These are phyloP conservation scores for Phylloporus scabripes DNA, from an alignment of 768 basidiomycete species.

Conservation along the genomic window DNA sequence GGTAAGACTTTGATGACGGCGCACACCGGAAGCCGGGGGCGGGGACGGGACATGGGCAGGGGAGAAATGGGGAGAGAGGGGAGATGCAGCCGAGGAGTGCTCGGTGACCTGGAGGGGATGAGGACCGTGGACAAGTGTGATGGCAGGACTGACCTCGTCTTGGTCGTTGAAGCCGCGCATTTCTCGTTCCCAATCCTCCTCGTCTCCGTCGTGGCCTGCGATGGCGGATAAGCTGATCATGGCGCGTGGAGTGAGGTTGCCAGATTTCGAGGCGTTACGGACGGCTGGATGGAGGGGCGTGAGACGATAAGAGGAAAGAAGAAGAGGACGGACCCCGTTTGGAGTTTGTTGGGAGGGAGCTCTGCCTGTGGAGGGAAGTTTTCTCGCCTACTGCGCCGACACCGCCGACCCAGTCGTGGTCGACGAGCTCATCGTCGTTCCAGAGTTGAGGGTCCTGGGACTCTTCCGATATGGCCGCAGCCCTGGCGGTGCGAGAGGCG, in stretches of 20 bases:
- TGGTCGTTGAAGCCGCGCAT: conserved; percentile 53
- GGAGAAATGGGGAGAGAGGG: conserved; percentile 59
- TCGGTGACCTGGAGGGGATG: conserved; percentile 41
- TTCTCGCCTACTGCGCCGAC: conserved; percentile 84
- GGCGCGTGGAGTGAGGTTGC: conserved; percentile 62
- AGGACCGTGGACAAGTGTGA: conserved; percentile 7
- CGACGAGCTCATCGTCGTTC: conserved; percentile 75
- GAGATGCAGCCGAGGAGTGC: conserved; percentile 40
- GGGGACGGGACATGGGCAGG: conserved; percentile 56
- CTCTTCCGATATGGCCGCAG: conserved; percentile 60
- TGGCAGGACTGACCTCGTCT: conserved; percentile 51
- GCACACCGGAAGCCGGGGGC: conserved; percentile 68
- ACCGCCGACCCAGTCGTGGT: conserved; percentile 75
- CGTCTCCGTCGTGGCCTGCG: conserved; percentile 81
- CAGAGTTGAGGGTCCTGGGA: conserved; percentile 50
- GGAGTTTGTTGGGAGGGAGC: conserved; percentile 75
- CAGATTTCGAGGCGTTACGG: conserved; percentile 48
- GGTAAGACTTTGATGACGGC: conserved; percentile 76
- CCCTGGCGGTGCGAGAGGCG: conserved; percentile 58
- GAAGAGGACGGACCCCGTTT: conserved; percentile 52
- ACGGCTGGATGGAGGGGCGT: conserved; percentile 36
- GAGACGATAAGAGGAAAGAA: not conserved
- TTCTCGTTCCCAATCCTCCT: conserved; percentile 80
- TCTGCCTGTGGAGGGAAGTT: conserved; percentile 71
- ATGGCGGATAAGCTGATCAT: conserved; percentile 83